Base-by-base conservation (phyloP, 2,329 filamentous ascomycete species). In the Aureobasidium vineae region DNA sequence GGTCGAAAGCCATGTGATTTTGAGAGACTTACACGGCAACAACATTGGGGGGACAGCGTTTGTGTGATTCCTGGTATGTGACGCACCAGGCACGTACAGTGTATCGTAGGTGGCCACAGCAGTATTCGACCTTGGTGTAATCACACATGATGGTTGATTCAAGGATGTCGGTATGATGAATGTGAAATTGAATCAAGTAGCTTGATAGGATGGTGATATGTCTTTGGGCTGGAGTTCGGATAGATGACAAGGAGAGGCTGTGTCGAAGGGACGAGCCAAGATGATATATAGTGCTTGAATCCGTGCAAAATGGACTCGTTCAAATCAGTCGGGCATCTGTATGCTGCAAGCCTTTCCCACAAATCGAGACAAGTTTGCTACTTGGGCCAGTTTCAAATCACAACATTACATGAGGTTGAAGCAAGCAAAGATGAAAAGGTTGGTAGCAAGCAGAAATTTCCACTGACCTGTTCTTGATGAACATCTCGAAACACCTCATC, bases 101-200 rank as follows among this genome's bases (percentile, higher is more conserved):
- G 70, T 81, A 85, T 40, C 84, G 79, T 67, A 83, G 75, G 74
- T 86, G 84, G 59, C 79, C 79, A 75, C 84, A 86, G 47, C 79
- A 78, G 72, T 84, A 86, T 68, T 85, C 81, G 65, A 86, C 84
- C 74, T 85, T 81, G 26, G 81, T 85, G 70, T 86, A 86, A 73
- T 86, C 83, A 73, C 84, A 86, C 84, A 86, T 86, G 59, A 64
- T 75, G 69, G 21, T 38, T 19, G 56, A 33, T 16, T 41, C 16
- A 10, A 13, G 15, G 13, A 19, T 40, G 5, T 52, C 16, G 53
- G 33, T 41, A 19, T 19, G 36, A 53, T 23, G 16, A 43, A 36
- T 38, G 31, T 23, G 13, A 5, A 8, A 57, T 26, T 19, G 15
- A 23, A 10, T n/a, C 33, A 28, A 41, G 21, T 13, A 54, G 36